Percentiles rank a stretch among this genome's conserved stretches.
Conservation (phyloP, 2,329 filamentous ascomycete genomes). For the Malbranchea zuffiana region DNA sequence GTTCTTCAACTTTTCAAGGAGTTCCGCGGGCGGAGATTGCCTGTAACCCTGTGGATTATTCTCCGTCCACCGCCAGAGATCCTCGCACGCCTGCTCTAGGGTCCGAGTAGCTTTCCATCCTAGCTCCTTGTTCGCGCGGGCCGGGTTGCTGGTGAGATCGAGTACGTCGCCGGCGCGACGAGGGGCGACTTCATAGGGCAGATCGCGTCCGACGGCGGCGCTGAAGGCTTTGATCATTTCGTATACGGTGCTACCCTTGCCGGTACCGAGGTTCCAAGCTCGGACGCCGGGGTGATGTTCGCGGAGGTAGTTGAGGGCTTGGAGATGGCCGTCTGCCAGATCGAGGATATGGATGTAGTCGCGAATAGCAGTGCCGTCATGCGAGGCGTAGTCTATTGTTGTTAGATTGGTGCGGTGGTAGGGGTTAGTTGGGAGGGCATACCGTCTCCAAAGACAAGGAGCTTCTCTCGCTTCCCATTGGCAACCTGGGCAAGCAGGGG, state of each 20-base stretch:
- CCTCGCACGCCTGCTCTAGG: slow-evolving; percentile 83
- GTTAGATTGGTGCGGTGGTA: slow-evolving; percentile 4
- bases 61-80: slow-evolving; percentile 93
- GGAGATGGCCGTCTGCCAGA: slow-evolving; percentile 72
- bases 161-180: slow-evolving; percentile 83
- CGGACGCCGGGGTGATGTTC: slow-evolving; percentile 76
- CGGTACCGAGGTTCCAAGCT: slow-evolving; percentile 94
- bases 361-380: slow-evolving; percentile 85
- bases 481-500: slow-evolving; percentile 92
- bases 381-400: slow-evolving; percentile 68
- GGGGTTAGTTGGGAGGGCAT: slow-evolving; percentile 27
- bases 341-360: slow-evolving; percentile 98
- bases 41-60: slow-evolving; percentile 95
- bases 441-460: slow-evolving; percentile 91
- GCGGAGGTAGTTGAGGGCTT: slow-evolving; percentile 82
- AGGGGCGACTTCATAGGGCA: slow-evolving; percentile 75
- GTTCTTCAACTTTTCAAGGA: slow-evolving; percentile 47
- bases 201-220: slow-evolving; percentile 68
- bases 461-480: slow-evolving; percentile 85
- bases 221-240: slow-evolving; percentile 96
- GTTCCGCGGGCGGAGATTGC: slow-evolving; percentile 74
- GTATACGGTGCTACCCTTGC: slow-evolving; percentile 87
- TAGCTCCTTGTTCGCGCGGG: slow-evolving; percentile 76
- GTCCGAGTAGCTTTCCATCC: slow-evolving; percentile 84
- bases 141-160: slow-evolving; percentile 85